Percentiles rank a stretch among this genome's conserved stretches.
phyloP scores from a whole-genome alignment of 441 rosid species.

The Corymbia citriodora region DNA sequence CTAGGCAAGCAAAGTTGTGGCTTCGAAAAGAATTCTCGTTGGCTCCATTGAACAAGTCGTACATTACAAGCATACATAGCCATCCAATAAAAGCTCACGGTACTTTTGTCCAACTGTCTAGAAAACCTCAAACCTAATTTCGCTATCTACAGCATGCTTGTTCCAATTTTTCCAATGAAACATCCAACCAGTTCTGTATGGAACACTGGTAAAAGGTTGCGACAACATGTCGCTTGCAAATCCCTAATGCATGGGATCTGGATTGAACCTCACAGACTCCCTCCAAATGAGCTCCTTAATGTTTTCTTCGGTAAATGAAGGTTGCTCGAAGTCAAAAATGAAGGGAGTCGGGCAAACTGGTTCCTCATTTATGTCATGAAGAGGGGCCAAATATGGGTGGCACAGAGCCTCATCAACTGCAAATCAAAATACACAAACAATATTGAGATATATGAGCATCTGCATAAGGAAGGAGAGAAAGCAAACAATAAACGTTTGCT shows the following conservation, averaged over 20 bases:
- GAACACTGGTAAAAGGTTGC: neutral
- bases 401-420: slow-evolving; percentile 17
- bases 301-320: slow-evolving; percentile 13
- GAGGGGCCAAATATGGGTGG: slow-evolving; percentile 19
- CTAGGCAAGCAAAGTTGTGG: neutral
- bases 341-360: slow-evolving; percentile 10
- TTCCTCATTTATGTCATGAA: slow-evolving; percentile 18
- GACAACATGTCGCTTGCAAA: neutral
- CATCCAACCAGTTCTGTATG: neutral
- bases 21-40: neutral
- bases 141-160: neutral
- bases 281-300: slow-evolving; percentile 19
- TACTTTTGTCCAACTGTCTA: neutral
- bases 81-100: neutral
- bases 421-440: slow-evolving; percentile 1
- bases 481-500: neutral
- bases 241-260: slow-evolving; percentile 6
- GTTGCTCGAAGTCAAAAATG: slow-evolving; percentile 14
- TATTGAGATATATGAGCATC: neutral
- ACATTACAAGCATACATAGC: neutral
- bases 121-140: neutral
- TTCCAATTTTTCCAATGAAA: neutral
- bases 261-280: slow-evolving; percentile 11
- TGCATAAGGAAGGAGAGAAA: neutral
- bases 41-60: neutral